Evolutionary conservation across 139 green algal species (phyloP).

Genomic region (Astrephomene gubernaculifera): DNA sequence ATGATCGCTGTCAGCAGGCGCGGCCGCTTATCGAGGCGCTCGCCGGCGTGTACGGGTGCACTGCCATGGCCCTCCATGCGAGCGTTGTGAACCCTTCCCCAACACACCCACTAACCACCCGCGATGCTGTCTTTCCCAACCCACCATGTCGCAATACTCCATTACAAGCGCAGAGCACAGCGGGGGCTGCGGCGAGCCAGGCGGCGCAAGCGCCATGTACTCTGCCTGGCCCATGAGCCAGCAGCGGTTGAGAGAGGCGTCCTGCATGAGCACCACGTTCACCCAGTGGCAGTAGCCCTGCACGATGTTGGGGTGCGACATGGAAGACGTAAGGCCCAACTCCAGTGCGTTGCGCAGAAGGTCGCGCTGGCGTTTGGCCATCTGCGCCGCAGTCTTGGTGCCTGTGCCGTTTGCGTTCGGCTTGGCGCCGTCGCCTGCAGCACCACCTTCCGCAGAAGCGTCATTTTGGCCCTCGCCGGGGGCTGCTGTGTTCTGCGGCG

Average conservation of each 20-base stretch:
- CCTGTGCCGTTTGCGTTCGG: background rate
- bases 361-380: constrained; percentile 38
- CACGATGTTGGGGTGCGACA: constrained; percentile 55
- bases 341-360: constrained; percentile 54
- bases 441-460: too few species aligned
- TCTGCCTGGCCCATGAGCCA: constrained; percentile 47
- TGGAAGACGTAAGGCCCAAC: constrained; percentile 39
- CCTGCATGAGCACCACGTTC: constrained; percentile 45
- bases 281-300: constrained; percentile 49
- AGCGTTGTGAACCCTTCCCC: too few species aligned
- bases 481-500: background rate
- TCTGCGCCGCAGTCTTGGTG: constrained; percentile 17
- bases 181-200: constrained; percentile 34
- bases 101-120: background rate
- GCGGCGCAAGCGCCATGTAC: constrained; percentile 42
- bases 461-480: background rate
- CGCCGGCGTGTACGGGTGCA: too few species aligned
- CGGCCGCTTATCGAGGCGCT: too few species aligned
- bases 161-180: constrained; percentile 43
- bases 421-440: too few species aligned
- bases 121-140: background rate
- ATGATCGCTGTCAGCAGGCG: too few species aligned
- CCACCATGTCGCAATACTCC: constrained; percentile 47
- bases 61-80: too few species aligned
- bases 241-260: constrained; percentile 35